Evolutionary conservation across 352 stramenopile species (phyloP), one percentile per base, ranked within the genome.

Genomic region (Globisporangium spinosum): DNA sequence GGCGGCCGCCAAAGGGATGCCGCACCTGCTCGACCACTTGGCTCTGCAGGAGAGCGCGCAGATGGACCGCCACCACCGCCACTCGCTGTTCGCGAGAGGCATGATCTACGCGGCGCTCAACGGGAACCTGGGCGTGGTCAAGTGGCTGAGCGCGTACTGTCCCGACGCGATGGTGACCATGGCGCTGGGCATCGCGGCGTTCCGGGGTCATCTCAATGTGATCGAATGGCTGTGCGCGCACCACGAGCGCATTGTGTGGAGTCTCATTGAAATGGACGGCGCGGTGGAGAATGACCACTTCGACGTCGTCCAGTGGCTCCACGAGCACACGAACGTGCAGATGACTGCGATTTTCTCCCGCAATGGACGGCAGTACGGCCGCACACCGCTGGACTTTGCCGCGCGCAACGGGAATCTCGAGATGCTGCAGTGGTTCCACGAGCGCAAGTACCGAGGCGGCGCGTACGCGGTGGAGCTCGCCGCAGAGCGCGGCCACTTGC

Each of bases 271-370:
- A 17, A 65, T 65, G 59, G 59, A 65, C 8, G 38, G 38, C 22
- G 59, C 59, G 59, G 59, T 56, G 12, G 59, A 65, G 45, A 53
- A 56, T 22, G 43, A 65, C 45, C 59, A 57, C 17, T 57, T 65
- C 43, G 59, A 35, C 34, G 59, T 65, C 5, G 40, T 65, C 25
- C 15, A 64, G 53, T 71, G 67, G 67, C 67, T 71, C n/a, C 55
- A 68, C 25, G 54, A 59, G 29, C 34, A 57, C 56, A 62, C 56
- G 56, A 43, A 62, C n/a, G 56, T 49, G 29, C 56, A 62, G 56
- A 62, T 32, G 56, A 62, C 56, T 22, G 56, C 56, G 15, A 49
- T 62, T 20, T 62, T 62, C 29, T 62, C 56, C 12, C 56, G 56
- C 56, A 62, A 62, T 20, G 56, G 56, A 10, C 56, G 56, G 7